phyloP scores from a whole-genome alignment of 441 rosid species.

The Populus hybrid region DNA sequence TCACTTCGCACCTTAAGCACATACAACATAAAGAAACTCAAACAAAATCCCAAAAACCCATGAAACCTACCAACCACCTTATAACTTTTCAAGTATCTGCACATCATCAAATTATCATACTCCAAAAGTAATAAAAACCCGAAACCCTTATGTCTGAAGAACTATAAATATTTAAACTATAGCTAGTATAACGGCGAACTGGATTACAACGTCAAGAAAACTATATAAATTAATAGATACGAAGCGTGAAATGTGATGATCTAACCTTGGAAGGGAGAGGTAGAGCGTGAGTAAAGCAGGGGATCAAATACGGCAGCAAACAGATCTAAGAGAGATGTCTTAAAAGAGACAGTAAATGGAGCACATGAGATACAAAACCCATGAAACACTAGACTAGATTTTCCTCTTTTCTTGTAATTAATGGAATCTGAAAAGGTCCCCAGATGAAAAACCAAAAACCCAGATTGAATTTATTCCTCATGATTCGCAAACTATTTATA shows the following conservation, averaged over 20 bases:
- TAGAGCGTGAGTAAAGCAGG: slow-evolving; percentile 41
- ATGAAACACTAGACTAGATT: background rate
- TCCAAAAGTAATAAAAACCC: slow-evolving; percentile 28
- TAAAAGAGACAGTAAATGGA: slow-evolving; percentile 43
- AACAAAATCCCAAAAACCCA: slow-evolving; percentile 46
- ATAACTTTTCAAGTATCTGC: slow-evolving; percentile 38
- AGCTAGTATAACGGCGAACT: background rate
- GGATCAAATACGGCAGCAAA: slow-evolving; percentile 56
- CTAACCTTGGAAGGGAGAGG: slow-evolving; percentile 51
- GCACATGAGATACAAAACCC: slow-evolving; percentile 51
- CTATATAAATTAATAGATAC: background rate
- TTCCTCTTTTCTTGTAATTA: slow-evolving; percentile 9
- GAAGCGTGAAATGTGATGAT: slow-evolving; percentile 41
- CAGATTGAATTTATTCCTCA: slow-evolving; percentile 34
- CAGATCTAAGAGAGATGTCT: slow-evolving; percentile 55
- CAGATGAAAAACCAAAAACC: slow-evolving; percentile 32
- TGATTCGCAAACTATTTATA: slow-evolving; percentile 32
- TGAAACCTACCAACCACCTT: slow-evolving; percentile 61
- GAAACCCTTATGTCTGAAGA: slow-evolving; percentile 6
- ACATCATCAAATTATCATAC: slow-evolving; percentile 61
- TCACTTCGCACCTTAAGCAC: slow-evolving; percentile 52
- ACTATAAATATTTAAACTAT: slow-evolving; percentile 13
- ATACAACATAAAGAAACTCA: slow-evolving; percentile 41
- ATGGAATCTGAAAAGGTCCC: slow-evolving; percentile 64
- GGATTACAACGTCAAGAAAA: slow-evolving; percentile 11